Base-by-base conservation (phyloP, 495 filamentous ascomycete species). In the Penicillium psychrofluorescens region DNA sequence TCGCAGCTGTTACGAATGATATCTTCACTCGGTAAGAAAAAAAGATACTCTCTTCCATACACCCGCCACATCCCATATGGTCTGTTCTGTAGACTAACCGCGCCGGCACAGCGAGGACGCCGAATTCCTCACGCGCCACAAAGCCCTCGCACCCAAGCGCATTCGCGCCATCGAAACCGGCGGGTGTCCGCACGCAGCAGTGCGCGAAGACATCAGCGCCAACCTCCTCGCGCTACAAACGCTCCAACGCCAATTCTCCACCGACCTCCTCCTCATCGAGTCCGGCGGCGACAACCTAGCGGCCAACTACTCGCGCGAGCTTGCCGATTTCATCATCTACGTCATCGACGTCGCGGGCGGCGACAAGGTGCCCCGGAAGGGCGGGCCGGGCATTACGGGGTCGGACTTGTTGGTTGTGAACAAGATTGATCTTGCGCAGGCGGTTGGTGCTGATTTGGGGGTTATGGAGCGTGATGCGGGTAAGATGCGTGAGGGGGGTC, bases 271-370 rank as follows among this genome's bases (percentile, higher is more conserved):
- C 28, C 79, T 98, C 14, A 98, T 98, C 56, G 92, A 98, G 64
- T 85, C 79, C 43, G 92, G 92, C 31, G 92, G 92, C 36, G 92
- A 98, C 56, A 98, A 98, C 61, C 78, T 98, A 1, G 92, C 92
- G 0, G 94, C 92, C 8, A 97, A 98, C 72, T 98, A 98, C 70
- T 83, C 76, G 35, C 72, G 92, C 36, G 92, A 98, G 66, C 67
- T 97, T 46, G 92, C 94, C 3, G 92, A 98, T 63, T 98, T 84
- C 61, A 98, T 97, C 59, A 80, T 98, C 61, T 98, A 98, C 59
- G 92, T 98, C 40, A 97, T 98, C 51, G 92, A 98, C 64, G 92
- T 98, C 8, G 83, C 80, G 38, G 92, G 92, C n/a, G 92, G 92
- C 4, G 92, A 98, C 59, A 98, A 98, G 72, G 83, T 98, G 37